Base-by-base conservation (phyloP, 169 alveolate species). In the Plasmodium yoelii region DNA sequence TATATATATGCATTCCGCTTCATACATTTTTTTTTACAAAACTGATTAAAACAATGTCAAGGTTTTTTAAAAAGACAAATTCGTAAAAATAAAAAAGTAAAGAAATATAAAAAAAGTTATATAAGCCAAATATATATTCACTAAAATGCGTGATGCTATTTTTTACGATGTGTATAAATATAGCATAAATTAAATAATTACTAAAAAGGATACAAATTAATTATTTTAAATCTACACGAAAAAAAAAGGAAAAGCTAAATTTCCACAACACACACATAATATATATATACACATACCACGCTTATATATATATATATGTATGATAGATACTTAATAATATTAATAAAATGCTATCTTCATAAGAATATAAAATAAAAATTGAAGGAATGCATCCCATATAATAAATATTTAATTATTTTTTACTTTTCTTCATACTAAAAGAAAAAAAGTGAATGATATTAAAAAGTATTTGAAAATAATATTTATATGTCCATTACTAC, bases 21-120 rank as follows among this genome's bases (percentile, higher is more conserved):
- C 6, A 71, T 10, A 42, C 49, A 18, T 71, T 60, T 13, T 39
- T 10, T 26, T 47, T 59, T 7, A 39, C 69, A 51, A 71, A 34
- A 19, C 24, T 71, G 18, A 44, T 15, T 71, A 49, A 70, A 19
- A 70, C 28, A 22, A 42, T 8, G 5, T 49, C 9, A 8, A n/a
- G 13, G 55, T 8, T 24, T 49, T 53, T 71, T 71, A 34, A 71
- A 71, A 71, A 71, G 84, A 71, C 84, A 51, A 71, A 71, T 71
- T 47, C 28, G 55, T 51, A 42, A 15, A 71, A 19, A 26, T 71
- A 19, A 34, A 51, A 69, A 46, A 69, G 22, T n/a, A 55, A n/a
- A 28, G 12, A 15, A 34, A 7, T 22, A 42, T 19, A 44, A n/a
- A 42, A 24, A 10, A 69, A 69, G 26, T 18, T 47, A 34, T 68